Percentiles rank a stretch among this genome's conserved stretches.
Evolutionary conservation across 1,139 yeast genomes (phyloP).

Genomic region (Diutina siamensis): DNA sequence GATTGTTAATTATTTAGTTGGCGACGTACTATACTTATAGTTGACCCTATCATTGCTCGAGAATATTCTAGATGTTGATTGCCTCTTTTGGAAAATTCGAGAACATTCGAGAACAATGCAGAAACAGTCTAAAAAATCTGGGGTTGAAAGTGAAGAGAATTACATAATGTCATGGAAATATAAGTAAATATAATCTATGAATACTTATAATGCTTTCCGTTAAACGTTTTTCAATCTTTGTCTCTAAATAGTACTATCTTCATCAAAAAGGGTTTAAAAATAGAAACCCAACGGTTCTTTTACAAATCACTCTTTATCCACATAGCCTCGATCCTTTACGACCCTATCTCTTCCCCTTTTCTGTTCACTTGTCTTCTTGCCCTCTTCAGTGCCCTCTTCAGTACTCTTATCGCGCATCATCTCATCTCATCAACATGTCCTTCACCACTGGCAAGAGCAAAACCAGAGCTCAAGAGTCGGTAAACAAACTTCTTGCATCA

Average conservation of each 20-base stretch:
- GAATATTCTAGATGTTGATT: too few species aligned
- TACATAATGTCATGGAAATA: too few species aligned
- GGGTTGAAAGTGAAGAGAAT: too few species aligned
- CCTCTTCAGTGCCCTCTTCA: neutral
- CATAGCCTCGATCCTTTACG: too few species aligned
- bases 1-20: neutral
- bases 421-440: constrained; percentile 4
- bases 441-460: neutral
- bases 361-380: neutral
- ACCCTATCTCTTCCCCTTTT: neutral
- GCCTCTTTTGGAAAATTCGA: neutral
- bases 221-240: too few species aligned
- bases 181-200: too few species aligned
- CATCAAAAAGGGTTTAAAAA: too few species aligned
- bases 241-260: too few species aligned
- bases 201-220: too few species aligned
- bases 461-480: constrained; percentile 25
- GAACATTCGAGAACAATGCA: neutral
- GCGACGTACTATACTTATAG: neutral
- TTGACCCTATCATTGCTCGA: too few species aligned
- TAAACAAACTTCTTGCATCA: constrained; percentile 28
- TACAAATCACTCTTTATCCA: too few species aligned
- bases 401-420: neutral
- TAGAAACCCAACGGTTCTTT: too few species aligned
- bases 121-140: neutral